These are phyloP conservation scores for Meyerozyma smithsonii DNA, from an alignment of 1,139 yeast genomes.

Conservation along the genomic window DNA sequence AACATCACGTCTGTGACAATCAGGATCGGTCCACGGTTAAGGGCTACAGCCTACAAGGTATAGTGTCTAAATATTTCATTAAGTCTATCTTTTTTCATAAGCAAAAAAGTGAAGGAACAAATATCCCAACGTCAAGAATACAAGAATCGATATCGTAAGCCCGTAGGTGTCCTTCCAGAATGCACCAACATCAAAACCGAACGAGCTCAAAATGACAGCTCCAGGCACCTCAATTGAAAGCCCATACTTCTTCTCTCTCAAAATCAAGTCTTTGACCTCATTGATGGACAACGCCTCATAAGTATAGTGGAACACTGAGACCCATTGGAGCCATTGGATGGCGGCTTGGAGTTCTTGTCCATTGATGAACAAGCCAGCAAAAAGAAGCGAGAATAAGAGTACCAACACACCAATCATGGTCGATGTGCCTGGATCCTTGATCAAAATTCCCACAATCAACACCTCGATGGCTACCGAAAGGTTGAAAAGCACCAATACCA, in stretches of 20 bases:
- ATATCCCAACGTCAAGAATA: constrained; percentile 67
- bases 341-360: constrained; percentile 69
- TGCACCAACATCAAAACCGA: constrained; percentile 85
- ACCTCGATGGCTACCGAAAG: constrained; percentile 82
- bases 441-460: constrained; percentile 77
- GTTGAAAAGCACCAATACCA: constrained; percentile 75
- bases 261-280: constrained; percentile 83
- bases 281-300: constrained; percentile 89
- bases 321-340: constrained; percentile 74
- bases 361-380: constrained; percentile 91
- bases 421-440: constrained; percentile 91
- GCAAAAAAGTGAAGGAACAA: constrained; percentile 67
- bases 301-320: constrained; percentile 91
- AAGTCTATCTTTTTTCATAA: constrained; percentile 59
- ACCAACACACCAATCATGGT: constrained; percentile 83
- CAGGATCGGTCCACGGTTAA: neutral
- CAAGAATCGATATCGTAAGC: constrained; percentile 43
- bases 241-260: constrained; percentile 87
- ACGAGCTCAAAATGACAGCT: constrained; percentile 90
- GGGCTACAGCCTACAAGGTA: neutral
- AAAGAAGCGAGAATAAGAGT: constrained; percentile 74
- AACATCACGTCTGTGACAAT: too few relatives aligned
- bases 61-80: neutral
- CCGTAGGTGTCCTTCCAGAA: constrained; percentile 59
- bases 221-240: constrained; percentile 97